Evolutionary conservation across 345 rosid species (phyloP), one percentile per base, ranked within the genome.

Genomic region (Citrus cavaleriei): DNA sequence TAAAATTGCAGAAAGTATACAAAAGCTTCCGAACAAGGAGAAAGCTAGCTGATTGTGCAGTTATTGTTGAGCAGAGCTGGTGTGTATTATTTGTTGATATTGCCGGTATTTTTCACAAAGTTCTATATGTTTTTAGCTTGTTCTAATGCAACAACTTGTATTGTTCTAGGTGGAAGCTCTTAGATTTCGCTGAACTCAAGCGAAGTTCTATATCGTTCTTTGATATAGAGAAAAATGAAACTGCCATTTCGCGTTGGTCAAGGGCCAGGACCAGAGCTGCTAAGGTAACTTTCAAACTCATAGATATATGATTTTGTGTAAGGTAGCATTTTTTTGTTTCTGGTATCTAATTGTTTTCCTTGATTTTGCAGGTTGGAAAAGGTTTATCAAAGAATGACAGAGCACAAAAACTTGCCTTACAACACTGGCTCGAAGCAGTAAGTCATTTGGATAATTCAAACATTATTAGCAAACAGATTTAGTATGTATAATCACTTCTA

Each of bases 401-500:
- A 71, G 99, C 98, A 82, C 93, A 80, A 69, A 93, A 91, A 80
- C 91, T 94, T 82, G 92, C 95, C 78, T 79, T 87, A 72, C 94
- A 93, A 78, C 98, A 96, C 80, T 96, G 98, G 99, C 98, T 96
- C 76, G 99, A 94, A 82, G 99, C 99, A 6, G 99, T 96, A 86
- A 85, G 98, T 87, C 60, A 60, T n/a, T 21, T 38, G 24, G 75
- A 22, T 34, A 64, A 67, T 14, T 64, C 57, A 58, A 71, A 55
- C 12, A 14, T 40, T 60, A 34, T 59, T 14, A 46, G 14, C 35
- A 2, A 9, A 32, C 27, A 51, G 49, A 59, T 16, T 27, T 30
- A 70, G 24, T 62, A 24, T 57, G 8, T 21, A 18, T 69, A 6
- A 13, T 66, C 65, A 6, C 38, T 74, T 27, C 59, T 58, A 38